These are phyloP conservation scores for Leccinum variabile DNA, from an alignment of 1,284 basidiomycete species.

Conservation along the genomic window DNA sequence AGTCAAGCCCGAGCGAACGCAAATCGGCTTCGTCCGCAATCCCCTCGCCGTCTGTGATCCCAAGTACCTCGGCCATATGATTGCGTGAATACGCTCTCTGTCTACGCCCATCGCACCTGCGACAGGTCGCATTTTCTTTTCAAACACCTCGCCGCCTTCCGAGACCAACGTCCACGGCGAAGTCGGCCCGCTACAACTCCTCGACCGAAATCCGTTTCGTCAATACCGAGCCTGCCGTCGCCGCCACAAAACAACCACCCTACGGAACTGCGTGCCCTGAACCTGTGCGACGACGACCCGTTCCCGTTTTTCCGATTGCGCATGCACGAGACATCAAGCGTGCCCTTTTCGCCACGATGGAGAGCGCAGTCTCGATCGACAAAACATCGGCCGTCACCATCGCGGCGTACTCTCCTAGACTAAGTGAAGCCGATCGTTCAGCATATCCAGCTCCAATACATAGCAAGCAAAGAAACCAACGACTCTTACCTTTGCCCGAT, in stretches of 20 bases:
- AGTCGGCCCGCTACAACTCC: too few species aligned
- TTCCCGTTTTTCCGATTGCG: conserved; percentile 45
- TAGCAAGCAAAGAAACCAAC: background rate
- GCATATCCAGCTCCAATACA: background rate
- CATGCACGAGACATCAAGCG: conserved; percentile 55
- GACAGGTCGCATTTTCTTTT: background rate
- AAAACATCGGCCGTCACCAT: conserved; percentile 59
- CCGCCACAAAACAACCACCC: conserved; percentile 33
- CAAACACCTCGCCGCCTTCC: conserved; percentile 3
- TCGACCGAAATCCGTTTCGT: too few species aligned
- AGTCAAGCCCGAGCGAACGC: conserved; percentile 55
- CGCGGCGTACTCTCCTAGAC: conserved; percentile 72
- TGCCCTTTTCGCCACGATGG: conserved; percentile 57
- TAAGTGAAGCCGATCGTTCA: conserved; percentile 26
- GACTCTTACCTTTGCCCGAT: conserved; percentile 63
- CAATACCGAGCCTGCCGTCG: background rate
- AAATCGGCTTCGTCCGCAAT: conserved; percentile 48
- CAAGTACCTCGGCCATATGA: conserved; percentile 53
- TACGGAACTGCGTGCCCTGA: conserved; percentile 57
- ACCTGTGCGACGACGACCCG: conserved; percentile 51
- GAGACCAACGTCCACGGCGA: conserved; percentile 13
- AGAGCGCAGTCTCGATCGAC: conserved; percentile 53
- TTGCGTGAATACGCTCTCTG: conserved; percentile 38
- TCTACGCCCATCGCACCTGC: conserved; percentile 4
- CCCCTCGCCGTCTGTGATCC: conserved; percentile 37